Evolutionary conservation across 352 stramenopile genomes (phyloP), one percentile per base, ranked within the genome.

Genomic region (Phytopythium ostracodes): DNA sequence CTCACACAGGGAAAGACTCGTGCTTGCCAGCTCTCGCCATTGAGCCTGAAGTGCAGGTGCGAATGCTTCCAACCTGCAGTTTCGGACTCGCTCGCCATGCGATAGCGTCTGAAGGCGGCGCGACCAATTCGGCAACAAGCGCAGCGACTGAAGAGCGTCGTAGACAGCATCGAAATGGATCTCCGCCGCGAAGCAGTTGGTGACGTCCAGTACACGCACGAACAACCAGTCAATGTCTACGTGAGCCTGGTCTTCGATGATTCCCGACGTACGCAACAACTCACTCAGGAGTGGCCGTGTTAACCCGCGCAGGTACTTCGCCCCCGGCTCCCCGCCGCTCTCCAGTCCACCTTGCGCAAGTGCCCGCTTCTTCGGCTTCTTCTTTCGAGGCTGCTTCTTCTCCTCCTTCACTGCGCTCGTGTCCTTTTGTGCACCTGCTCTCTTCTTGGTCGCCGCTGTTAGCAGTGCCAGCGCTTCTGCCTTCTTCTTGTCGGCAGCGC

Each of bases 181-280:
- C 8, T 76, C 64, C 22, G 52, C 47, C 33, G 68, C n/a, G 51
- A 66, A 1, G 52, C 59, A 25, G n/a, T 67, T 56, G n/a, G 71
- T 51, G 6, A 54, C 25, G 18, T 73, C 59, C 6, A 85, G 25
- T 4, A 81, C 53, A 6, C 59, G 46, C 9, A 72, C 61, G 53
- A 73, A 79, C 12, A 89, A 54, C 56, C 67, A 71, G 40, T 89
- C 76, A 2, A 84, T 56, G 42, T 89, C 79, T 5, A 76, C 17
- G 14, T 81, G 63, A 0, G 50, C 29, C 10, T 68, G 27, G 25
- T 79, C 60, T 17, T 59, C n/a, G 2, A 78, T 63, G 18, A 89
- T 64, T 0, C 71, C 76, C 3, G 75, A 60, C 36, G 78, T 63
- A 8, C 77, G 24, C 33, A 89, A 33, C 8, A 89, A 69, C 5